These are phyloP conservation scores for Naegleria lovaniensis DNA, from an alignment of 208 protist species.

Conservation along the genomic window DNA sequence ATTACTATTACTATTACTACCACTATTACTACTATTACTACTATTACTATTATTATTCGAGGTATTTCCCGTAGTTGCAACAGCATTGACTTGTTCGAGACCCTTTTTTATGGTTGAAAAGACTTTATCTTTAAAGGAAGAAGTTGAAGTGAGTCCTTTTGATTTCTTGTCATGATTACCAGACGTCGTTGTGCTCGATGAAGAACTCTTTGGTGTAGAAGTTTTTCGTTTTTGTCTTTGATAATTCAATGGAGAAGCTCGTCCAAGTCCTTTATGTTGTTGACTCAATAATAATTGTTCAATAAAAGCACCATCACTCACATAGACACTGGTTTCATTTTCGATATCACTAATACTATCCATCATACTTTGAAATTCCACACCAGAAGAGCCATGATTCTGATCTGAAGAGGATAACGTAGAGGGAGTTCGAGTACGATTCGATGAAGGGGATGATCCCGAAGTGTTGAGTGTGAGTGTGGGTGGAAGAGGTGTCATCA, in stretches of 20 bases:
- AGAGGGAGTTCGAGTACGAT: too few species aligned
- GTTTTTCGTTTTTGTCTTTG: background rate
- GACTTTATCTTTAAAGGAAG: background rate
- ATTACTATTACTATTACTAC: too few species aligned
- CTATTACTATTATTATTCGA: background rate
- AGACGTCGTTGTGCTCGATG: too few species aligned
- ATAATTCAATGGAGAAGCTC: background rate
- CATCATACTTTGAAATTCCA: background rate
- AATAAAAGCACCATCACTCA: background rate
- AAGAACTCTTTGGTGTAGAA: background rate
- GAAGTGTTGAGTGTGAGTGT: too few species aligned
- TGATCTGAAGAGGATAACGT: too few species aligned
- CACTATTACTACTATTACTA: background rate
- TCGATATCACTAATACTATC: background rate
- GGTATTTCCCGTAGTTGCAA: background rate
- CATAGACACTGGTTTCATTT: background rate
- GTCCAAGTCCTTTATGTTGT: background rate
- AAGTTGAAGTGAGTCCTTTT: background rate
- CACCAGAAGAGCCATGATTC: too few species aligned
- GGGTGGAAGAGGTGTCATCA: too few species aligned
- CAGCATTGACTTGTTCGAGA: background rate
- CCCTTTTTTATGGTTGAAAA: background rate
- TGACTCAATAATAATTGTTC: background rate
- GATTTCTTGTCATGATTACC: background rate
- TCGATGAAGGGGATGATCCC: too few species aligned